Evolutionary conservation across 257 asterid genomes (phyloP), one percentile per base, ranked within the genome.

Genomic region (Marsdenia floribunda): DNA sequence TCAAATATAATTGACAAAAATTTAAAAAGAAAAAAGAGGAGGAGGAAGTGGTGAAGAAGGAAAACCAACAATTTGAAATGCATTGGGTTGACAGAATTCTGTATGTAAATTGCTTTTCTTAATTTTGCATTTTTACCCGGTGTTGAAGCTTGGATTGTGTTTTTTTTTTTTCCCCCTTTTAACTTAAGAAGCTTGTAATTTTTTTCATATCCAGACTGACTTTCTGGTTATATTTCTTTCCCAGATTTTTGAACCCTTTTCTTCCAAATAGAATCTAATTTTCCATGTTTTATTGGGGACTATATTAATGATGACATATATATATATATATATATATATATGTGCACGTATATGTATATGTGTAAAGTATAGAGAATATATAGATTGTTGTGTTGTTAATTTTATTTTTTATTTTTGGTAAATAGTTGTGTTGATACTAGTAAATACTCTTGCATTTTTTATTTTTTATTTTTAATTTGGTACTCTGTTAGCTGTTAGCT

Each of bases 141-240:
- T 53, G 22, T 11, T 59, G 55, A 26, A 10, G 47, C 6, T 59
- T 64, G 72, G 73, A 16, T 65, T n/a, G 42, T 26, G 8, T 42
- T 42, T 42, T 42, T 42, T 42, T 42, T 40, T 6, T 42, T 44
- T 44, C 6, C 6, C 6, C 6, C 0, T 40, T 40, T 6, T 40
- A 5, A 0, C 8, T 8, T 5, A 40, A 40, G 22, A 59, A 67
- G 54, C 38, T 64, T 76, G 73, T 73, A 79, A 75, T 65, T 71
- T 65, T 71, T 64, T n/a, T 33, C 52, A 26, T 63, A 70, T 76
- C 80, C 60, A 61, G 46, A 33, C 77, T 74, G 68, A 78, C 83
- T 55, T 68, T 68, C 6, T 26, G 68, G 40, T 68, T 73, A 22
- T 40, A 66, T 44, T 55, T 65, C 37, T 26, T 13, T 14, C 26